phyloP scores from a whole-genome alignment of 495 filamentous ascomycete genomes.

The Hypoxylon subgilvum region DNA sequence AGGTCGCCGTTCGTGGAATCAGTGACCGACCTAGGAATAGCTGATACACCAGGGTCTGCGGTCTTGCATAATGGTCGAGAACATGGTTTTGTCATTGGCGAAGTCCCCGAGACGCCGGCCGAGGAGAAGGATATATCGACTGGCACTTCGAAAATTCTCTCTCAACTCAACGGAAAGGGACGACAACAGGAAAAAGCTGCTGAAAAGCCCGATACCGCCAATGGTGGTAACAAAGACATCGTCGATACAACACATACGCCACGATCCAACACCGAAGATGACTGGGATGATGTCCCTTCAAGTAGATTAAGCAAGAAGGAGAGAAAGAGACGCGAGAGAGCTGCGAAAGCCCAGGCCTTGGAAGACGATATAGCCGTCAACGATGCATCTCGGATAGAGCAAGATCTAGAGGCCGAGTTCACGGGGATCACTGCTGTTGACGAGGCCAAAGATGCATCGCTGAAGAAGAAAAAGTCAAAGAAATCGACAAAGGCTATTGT shows the following conservation, averaged over 20 bases:
- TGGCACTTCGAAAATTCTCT: conserved; percentile 15
- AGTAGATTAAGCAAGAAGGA: conserved; percentile 47
- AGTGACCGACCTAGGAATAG: conserved; percentile 43
- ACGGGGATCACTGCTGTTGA: conserved; percentile 11
- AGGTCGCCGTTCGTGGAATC: conserved; percentile 54
- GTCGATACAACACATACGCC: conserved; percentile 4
- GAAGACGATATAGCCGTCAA: conserved; percentile 26
- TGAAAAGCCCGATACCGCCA: conserved; percentile 6
- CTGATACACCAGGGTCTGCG: conserved; percentile 3
- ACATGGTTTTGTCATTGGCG: conserved; percentile 26
- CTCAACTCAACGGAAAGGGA: conserved; percentile 20
- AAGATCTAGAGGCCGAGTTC: conserved; percentile 27
- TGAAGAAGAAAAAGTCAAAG: conserved; percentile 39
- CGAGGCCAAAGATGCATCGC: conserved; percentile 24
- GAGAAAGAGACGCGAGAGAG: conserved; percentile 46
- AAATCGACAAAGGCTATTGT: conserved; percentile 40
- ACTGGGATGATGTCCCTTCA: conserved; percentile 19
- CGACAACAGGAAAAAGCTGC: conserved; percentile 16
- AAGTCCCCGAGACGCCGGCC: conserved; percentile 27
- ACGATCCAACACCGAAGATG: conserved; percentile 22
- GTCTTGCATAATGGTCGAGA: conserved; percentile 3
- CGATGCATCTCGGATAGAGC: conserved; percentile 22
- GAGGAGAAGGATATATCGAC: conserved; percentile 18
- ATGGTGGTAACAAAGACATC: not conserved
- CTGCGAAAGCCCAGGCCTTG: conserved; percentile 29